Evolutionary conservation across 2,329 filamentous ascomycete species (phyloP).

Genomic region (Nemania sp.): DNA sequence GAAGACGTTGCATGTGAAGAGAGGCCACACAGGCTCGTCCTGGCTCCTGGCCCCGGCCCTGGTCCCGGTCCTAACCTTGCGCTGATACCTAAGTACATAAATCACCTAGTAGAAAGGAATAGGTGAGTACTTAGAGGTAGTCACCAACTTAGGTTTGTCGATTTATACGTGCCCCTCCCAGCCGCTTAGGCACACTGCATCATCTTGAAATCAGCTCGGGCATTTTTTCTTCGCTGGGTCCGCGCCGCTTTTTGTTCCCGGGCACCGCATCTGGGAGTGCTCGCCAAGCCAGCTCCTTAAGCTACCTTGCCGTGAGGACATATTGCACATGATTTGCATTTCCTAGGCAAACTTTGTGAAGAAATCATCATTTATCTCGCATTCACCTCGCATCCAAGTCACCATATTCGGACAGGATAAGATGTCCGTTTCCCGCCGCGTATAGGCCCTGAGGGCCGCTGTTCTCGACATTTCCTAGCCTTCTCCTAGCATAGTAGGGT

Average conservation of each 20-base stretch:
- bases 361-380: not conserved
- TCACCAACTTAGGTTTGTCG: no score
- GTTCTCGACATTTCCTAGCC: not conserved
- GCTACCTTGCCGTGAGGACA: not conserved
- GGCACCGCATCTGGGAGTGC: not conserved
- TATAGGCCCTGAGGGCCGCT: no score
- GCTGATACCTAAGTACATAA: not conserved
- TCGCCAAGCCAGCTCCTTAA: no score
- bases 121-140: not conserved
- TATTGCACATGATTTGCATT: not conserved
- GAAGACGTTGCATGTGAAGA: not conserved
- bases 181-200: constrained; percentile 11
- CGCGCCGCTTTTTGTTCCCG: not conserved
- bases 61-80: constrained; percentile 4
- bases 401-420: no score
- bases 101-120: constrained; percentile 1
- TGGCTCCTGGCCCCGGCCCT: no score
- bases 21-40: not conserved
- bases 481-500: no score
- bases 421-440: no score
- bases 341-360: not conserved
- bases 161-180: constrained; percentile 2
- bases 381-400: no score
- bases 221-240: not conserved
- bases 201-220: constrained; percentile 8